Conservation (phyloP, 208 protist species). For the Acanthamoeba polyphaga region DNA sequence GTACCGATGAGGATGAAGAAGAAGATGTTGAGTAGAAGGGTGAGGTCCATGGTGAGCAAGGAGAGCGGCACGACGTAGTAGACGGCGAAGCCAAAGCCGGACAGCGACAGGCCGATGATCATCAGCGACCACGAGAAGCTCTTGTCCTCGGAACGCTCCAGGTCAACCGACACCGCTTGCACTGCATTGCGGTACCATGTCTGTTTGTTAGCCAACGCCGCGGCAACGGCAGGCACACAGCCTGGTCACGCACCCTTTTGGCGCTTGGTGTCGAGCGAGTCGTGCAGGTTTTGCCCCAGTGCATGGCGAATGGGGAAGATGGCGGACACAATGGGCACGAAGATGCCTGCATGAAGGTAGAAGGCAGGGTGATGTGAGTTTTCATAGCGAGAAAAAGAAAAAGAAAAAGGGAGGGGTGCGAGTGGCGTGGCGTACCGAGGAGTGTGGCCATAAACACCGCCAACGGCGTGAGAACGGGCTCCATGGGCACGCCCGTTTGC, state of each 20-base stretch:
- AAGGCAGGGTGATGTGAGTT: too few relatives aligned
- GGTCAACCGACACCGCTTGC: slow-evolving; percentile 38
- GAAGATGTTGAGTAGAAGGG: slow-evolving; percentile 95
- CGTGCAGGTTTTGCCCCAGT: slow-evolving; percentile 90
- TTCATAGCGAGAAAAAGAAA: not conserved
- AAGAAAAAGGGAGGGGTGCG: not conserved
- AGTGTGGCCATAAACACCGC: not conserved
- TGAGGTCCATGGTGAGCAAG: slow-evolving; percentile 92
- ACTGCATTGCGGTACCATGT: not conserved
- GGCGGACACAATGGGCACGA: slow-evolving; percentile 92
- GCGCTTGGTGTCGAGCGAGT: slow-evolving; percentile 92
- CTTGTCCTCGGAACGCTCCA: slow-evolving; percentile 65
- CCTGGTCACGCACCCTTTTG: slow-evolving; percentile 83
- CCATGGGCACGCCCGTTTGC: slow-evolving; percentile 84
- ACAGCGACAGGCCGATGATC: slow-evolving; percentile 69
- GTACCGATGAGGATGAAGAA: slow-evolving; percentile 94
- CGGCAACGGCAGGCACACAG: slow-evolving; percentile 14
- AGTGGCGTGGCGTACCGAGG: not conserved
- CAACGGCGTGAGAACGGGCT: slow-evolving; percentile 77
- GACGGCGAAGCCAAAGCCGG: slow-evolving; percentile 91
- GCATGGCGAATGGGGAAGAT: slow-evolving; percentile 93
- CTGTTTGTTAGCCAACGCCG: too few relatives aligned
- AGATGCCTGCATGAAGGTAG: slow-evolving; percentile 86
- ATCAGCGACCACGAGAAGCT: slow-evolving; percentile 71
- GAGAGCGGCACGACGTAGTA: slow-evolving; percentile 96